These are phyloP conservation scores for Sarocladium kiliense DNA, from an alignment of 2,329 filamentous ascomycete species.

Conservation along the genomic window DNA sequence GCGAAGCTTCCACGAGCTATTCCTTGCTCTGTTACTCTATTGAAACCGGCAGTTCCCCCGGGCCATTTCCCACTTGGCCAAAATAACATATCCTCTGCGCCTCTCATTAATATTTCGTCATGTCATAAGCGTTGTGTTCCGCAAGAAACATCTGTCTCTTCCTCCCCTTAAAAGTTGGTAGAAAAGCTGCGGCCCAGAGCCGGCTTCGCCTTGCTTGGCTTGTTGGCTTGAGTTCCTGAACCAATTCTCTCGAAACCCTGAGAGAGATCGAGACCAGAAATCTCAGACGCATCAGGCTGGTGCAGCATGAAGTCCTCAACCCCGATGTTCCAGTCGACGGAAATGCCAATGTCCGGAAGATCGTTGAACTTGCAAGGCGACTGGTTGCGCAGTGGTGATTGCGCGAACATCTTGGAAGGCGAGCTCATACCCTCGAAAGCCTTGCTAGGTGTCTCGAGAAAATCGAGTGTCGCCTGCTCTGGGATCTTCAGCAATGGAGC, in stretches of 20 bases:
- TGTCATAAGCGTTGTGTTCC: slow-evolving; percentile 8
- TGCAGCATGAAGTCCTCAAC: slow-evolving; percentile 36
- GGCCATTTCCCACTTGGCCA: neutral
- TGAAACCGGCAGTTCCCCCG: neutral
- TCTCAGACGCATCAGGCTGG: slow-evolving; percentile 49
- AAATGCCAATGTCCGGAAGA: slow-evolving; percentile 28
- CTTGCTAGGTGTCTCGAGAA: slow-evolving; percentile 54
- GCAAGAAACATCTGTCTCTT: neutral
- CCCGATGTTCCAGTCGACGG: slow-evolving; percentile 31
- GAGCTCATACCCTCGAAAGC: slow-evolving; percentile 47
- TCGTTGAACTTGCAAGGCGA: slow-evolving; percentile 48
- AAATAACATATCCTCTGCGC: slow-evolving; percentile 7
- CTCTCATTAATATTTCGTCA: slow-evolving; percentile 9
- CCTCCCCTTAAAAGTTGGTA: slow-evolving; percentile 26
- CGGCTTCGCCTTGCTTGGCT: slow-evolving; percentile 28
- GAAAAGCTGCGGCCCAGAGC: slow-evolving; percentile 31
- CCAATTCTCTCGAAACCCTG: slow-evolving; percentile 75
- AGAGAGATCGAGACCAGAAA: slow-evolving; percentile 62
- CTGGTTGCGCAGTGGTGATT: slow-evolving; percentile 26
- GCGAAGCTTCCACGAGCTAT: neutral
- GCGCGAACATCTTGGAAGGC: slow-evolving; percentile 45
- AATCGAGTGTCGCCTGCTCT: slow-evolving; percentile 29
- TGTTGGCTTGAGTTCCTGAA: slow-evolving; percentile 30
- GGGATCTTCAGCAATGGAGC: slow-evolving; percentile 47
- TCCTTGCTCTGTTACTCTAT: neutral